A percentile compares a stretch with the other conserved stretches of the same genome.
Evolutionary conservation across 2,329 filamentous ascomycete genomes (phyloP).

Genomic region (Colletotrichum sp.): DNA sequence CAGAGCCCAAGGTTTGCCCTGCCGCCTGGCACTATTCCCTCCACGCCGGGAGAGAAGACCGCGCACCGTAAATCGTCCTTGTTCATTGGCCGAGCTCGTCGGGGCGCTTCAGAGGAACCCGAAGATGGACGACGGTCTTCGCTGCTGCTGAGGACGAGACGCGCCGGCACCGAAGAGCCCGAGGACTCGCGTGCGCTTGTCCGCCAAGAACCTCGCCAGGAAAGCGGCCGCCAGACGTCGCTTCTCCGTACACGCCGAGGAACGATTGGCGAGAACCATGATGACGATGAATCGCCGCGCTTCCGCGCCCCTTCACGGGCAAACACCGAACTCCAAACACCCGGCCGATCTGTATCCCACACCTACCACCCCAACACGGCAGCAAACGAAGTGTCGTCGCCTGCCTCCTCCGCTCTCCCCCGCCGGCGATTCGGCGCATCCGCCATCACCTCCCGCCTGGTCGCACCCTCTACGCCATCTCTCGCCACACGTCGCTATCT

Average conservation of each 20-base stretch:
- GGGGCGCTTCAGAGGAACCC: slow-evolving; percentile 55
- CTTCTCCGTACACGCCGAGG: slow-evolving; percentile 51
- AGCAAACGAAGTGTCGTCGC: slow-evolving; percentile 26
- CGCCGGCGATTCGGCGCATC: slow-evolving; percentile 59
- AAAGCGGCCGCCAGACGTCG: slow-evolving; percentile 44
- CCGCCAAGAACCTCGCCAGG: background rate
- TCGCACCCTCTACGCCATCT: slow-evolving; percentile 41
- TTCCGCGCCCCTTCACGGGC: slow-evolving; percentile 65
- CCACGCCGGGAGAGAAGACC: slow-evolving; percentile 43
- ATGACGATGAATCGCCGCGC: slow-evolving; percentile 51
- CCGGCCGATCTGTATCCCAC: slow-evolving; percentile 35
- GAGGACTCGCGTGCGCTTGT: slow-evolving; percentile 49
- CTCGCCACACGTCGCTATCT: slow-evolving; percentile 52
- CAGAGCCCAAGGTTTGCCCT: slow-evolving; percentile 48
- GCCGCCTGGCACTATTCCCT: slow-evolving; percentile 35
- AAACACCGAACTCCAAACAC: slow-evolving; percentile 55
- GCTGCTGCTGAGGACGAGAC: slow-evolving; percentile 50
- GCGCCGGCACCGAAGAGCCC: slow-evolving; percentile 51
- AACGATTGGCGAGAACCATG: slow-evolving; percentile 44
- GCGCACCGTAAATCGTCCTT: slow-evolving; percentile 60
- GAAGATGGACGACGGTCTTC: slow-evolving; percentile 57
- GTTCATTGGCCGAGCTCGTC: slow-evolving; percentile 48
- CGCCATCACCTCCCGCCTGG: slow-evolving; percentile 51
- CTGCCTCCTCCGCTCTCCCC: slow-evolving; percentile 53
- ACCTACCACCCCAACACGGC: slow-evolving; percentile 36